Evolutionary conservation across 345 rosid species (phyloP).

Genomic region (Fremontodendron californicum): DNA sequence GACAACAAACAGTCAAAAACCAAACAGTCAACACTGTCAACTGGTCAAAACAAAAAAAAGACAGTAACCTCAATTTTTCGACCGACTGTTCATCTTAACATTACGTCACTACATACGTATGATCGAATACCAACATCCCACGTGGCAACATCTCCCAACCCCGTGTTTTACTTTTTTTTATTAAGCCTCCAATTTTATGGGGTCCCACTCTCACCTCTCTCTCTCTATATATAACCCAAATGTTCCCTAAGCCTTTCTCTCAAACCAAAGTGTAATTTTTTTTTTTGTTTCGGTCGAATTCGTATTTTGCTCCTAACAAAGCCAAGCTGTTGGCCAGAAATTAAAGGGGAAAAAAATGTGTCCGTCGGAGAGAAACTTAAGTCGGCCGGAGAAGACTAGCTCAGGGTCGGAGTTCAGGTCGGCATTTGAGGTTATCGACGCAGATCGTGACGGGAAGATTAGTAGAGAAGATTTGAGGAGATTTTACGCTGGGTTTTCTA

Average conservation of each 20-base stretch:
- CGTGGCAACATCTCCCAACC: background rate
- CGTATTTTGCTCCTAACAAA: background rate
- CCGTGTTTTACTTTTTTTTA: background rate
- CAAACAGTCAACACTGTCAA: background rate
- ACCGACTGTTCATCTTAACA: background rate
- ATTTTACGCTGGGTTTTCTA: constrained; percentile 49
- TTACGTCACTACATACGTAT: constrained; percentile 23
- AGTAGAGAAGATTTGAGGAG: constrained; percentile 62
- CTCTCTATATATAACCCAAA: background rate
- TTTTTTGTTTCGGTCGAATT: background rate
- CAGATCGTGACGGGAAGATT: constrained; percentile 86
- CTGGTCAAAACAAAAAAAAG: background rate
- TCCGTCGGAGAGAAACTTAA: constrained; percentile 38
- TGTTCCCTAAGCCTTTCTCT: background rate
- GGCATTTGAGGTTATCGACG: constrained; percentile 81
- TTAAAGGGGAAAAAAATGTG: constrained; percentile 27
- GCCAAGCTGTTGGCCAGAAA: background rate
- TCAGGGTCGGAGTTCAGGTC: constrained; percentile 35
- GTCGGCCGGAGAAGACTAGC: constrained; percentile 13
- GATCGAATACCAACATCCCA: background rate
- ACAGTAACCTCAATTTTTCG: background rate
- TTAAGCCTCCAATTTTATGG: background rate
- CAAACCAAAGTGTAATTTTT: background rate
- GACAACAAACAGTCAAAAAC: background rate
- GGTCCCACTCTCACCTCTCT: background rate